Evolutionary conservation across 1,284 basidiomycete genomes (phyloP), one percentile per base, ranked within the genome.

Genomic region (Phlebopus sp.): DNA sequence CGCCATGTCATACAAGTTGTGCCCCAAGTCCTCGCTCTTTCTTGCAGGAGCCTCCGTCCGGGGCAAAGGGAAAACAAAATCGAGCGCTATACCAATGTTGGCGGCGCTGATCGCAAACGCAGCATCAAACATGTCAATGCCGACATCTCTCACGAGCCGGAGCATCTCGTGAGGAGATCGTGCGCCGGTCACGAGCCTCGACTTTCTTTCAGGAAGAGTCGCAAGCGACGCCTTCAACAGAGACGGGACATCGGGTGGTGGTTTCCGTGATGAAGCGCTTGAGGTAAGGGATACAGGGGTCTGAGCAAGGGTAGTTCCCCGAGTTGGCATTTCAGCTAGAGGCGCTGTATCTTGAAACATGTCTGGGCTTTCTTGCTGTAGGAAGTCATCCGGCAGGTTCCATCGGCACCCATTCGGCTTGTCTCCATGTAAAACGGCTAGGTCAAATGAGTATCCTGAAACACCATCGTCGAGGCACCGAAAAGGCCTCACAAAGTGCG

Each of bases 121-220:
- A 0, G 78, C 76, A 56, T 90, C 88, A 52, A 92, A 84, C 0
- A 91, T 55, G 59, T 92, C 90, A 11, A 88, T 62, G 0, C 90
- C 90, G 4, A 84, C 72, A 38, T 79, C 72, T 2, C 69, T 67
- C 23, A 91, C 74, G 19, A 90, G 74, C 6, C 65, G 66, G 2
- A 92, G 77, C 19, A 90, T 78, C 46, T 88, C 84, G 52, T 91
- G 90, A 2, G 90, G 90, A 0, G 84, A 83, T 0, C 58, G 58
- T 0, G 75, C 63, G 0, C 78, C 79, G 36, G 82, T 80, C 30
- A 77, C 73, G 10, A 90, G 58, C 14, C 89, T 82, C 0, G 75
- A 76, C 63, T 90, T 91, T 11, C 55, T 48, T 2, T 55, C 17
- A 0, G 84, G 73, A 1, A 90, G 72, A 0, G 72, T 58, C 0